Conservation (phyloP, 2,329 filamentous ascomycete species). For the Aureobasidium lini region DNA sequence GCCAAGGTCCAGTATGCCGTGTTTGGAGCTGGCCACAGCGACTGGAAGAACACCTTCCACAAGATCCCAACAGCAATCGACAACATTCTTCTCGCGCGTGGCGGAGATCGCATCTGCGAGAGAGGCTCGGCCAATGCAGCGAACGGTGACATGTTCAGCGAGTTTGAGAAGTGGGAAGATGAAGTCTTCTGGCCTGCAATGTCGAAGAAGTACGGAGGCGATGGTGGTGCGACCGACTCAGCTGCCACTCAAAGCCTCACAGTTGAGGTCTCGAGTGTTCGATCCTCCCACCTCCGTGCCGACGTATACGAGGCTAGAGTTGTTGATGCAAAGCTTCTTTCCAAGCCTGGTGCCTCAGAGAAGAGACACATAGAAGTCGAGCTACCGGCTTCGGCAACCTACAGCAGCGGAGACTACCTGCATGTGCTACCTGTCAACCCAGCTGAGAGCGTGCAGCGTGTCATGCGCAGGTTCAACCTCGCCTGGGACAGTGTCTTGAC, state of each 20-base stretch:
- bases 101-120: conserved; percentile 42
- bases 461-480: conserved; percentile 57
- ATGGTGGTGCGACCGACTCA: conserved; percentile 14
- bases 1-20: conserved; percentile 56
- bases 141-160: conserved; percentile 57
- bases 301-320: conserved; percentile 57
- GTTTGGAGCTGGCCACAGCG: conserved; percentile 59
- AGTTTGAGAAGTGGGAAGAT: conserved; percentile 63
- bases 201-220: conserved; percentile 30
- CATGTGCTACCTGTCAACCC: conserved; percentile 59
- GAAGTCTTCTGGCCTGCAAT: conserved; percentile 47
- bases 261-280: conserved; percentile 47
- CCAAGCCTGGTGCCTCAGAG: conserved; percentile 40
- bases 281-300: conserved; percentile 53
- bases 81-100: conserved; percentile 42
- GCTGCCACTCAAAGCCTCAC: conserved; percentile 33
- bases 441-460: conserved; percentile 52
- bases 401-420: conserved; percentile 69
- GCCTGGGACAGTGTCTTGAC: conserved; percentile 55
- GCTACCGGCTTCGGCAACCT: conserved; percentile 45
- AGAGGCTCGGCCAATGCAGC: conserved; percentile 55
- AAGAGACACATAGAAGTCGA: conserved; percentile 50
- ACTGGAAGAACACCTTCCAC: conserved; percentile 57
- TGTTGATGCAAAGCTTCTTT: conserved; percentile 46
- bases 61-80: conserved; percentile 59